Evolutionary conservation across 495 filamentous ascomycete species (phyloP).

Genomic region (Amniculicola lignicola): DNA sequence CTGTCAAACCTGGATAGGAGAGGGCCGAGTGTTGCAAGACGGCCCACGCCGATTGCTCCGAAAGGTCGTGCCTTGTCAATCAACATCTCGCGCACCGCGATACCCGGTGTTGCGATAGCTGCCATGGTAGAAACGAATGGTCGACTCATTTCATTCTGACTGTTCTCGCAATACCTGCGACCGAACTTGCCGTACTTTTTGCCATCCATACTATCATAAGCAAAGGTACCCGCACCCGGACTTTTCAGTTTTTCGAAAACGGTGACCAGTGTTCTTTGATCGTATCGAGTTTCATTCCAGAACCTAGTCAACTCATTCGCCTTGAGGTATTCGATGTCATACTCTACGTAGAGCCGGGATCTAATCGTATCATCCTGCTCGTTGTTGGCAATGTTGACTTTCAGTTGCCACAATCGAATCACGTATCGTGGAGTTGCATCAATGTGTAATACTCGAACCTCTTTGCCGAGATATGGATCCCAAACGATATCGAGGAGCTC

Average conservation of each 20-base stretch:
- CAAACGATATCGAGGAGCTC: neutral
- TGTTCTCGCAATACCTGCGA: conserved; percentile 22
- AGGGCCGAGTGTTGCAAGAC: conserved; percentile 14
- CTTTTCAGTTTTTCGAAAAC: conserved; percentile 6
- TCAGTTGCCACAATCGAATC: conserved; percentile 15
- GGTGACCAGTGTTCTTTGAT: conserved; percentile 5
- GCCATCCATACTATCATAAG: conserved; percentile 18
- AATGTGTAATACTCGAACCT: conserved; percentile 13
- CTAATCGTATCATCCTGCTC: neutral
- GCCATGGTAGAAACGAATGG: conserved; percentile 25
- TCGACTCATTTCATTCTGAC: conserved; percentile 28
- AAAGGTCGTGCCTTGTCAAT: neutral
- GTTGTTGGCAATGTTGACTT: neutral
- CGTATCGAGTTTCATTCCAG: conserved; percentile 22
- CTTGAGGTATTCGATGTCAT: neutral
- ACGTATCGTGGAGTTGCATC: conserved; percentile 22
- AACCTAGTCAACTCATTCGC: neutral
- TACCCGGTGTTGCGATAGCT: conserved; percentile 14
- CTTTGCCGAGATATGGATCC: conserved; percentile 1
- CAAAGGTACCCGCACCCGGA: conserved; percentile 13
- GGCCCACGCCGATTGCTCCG: conserved; percentile 22
- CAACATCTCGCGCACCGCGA: conserved; percentile 7
- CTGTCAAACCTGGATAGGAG: conserved; percentile 4
- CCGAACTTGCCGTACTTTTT: conserved; percentile 1
- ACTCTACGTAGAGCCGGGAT: neutral